A percentile compares a stretch with the other conserved stretches of the same genome.
Conservation (phyloP, 352 stramenopile species). For the Pythium aphanidermatum region DNA sequence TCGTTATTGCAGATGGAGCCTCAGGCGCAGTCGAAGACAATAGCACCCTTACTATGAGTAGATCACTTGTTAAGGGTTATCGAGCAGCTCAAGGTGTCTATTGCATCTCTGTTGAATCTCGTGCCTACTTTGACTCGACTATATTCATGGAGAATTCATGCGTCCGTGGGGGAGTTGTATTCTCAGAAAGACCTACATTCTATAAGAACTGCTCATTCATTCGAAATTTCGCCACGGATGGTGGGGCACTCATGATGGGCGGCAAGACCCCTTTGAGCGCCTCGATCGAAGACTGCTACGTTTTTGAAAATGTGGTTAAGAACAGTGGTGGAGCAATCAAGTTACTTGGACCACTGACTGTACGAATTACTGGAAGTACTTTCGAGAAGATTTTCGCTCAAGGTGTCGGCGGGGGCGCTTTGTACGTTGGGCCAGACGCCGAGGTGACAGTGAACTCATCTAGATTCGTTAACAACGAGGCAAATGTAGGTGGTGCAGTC, state of each 20-base stretch:
- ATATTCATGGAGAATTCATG: conserved; percentile 9
- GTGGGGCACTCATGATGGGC: conserved; percentile 5
- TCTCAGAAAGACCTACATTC: neutral
- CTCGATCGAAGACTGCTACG: conserved; percentile 5
- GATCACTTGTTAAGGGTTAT: neutral
- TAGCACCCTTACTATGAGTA: conserved; percentile 5
- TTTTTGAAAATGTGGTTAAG: conserved; percentile 10
- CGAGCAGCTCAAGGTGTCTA: conserved; percentile 1
- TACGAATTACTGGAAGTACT: neutral
- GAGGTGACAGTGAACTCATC: neutral
- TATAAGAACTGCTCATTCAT: conserved; percentile 12
- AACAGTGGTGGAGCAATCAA: conserved; percentile 10
- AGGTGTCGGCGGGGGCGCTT: neutral
- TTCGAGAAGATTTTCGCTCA: neutral
- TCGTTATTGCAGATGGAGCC: conserved; percentile 12
- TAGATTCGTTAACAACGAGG: neutral
- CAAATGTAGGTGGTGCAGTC: neutral
- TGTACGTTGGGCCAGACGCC: neutral
- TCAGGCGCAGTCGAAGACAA: conserved; percentile 14
- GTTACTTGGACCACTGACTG: neutral
- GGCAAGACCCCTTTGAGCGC: neutral
- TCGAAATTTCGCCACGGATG: conserved; percentile 11
- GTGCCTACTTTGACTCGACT: conserved; percentile 7
- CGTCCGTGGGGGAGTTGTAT: conserved; percentile 6
- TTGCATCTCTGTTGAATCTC: conserved; percentile 7